Conservation (phyloP, 768 basidiomycete genomes). For the Russula emetica region DNA sequence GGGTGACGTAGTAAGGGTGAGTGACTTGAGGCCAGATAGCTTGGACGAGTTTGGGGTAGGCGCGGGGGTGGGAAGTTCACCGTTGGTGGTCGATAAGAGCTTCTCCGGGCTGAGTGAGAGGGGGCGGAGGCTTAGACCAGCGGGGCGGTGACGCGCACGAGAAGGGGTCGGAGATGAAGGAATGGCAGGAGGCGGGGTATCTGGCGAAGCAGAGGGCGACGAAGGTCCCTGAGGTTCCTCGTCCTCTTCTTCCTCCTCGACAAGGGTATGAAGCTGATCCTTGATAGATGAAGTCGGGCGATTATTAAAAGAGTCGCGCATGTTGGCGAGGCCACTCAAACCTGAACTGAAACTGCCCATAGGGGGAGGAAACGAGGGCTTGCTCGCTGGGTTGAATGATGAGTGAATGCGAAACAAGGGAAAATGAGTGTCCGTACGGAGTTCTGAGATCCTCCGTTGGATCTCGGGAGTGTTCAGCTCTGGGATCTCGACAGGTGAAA, state of each 20-base stretch:
- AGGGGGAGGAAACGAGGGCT: slow-evolving; percentile 54
- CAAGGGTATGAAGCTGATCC: slow-evolving; percentile 71
- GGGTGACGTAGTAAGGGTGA: slow-evolving; percentile 43
- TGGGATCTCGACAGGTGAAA: slow-evolving; percentile 78
- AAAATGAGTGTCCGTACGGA: slow-evolving; percentile 48
- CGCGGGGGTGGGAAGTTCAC: slow-evolving; percentile 32
- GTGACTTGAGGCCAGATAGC: slow-evolving; percentile 47
- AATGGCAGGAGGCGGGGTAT: slow-evolving; percentile 19
- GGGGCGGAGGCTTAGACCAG: slow-evolving; percentile 62
- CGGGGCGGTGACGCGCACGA: slow-evolving; percentile 60
- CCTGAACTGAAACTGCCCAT: slow-evolving; percentile 41
- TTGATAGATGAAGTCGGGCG: slow-evolving; percentile 63
- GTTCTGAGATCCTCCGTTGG: slow-evolving; percentile 56
- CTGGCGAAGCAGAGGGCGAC: slow-evolving; percentile 22
- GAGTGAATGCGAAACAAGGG: background rate
- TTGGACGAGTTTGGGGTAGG: slow-evolving; percentile 54
- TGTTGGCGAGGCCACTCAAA: slow-evolving; percentile 46
- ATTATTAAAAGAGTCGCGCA: slow-evolving; percentile 79
- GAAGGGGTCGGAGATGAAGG: slow-evolving; percentile 34
- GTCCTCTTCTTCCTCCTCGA: slow-evolving; percentile 85
- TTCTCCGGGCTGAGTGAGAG: slow-evolving; percentile 62
- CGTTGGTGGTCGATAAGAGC: slow-evolving; percentile 35
- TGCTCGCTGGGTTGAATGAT: slow-evolving; percentile 45
- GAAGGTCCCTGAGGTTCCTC: slow-evolving; percentile 30
- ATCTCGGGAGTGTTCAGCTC: slow-evolving; percentile 60